A percentile compares a stretch with the other conserved stretches of the same genome.
Evolutionary conservation across 768 basidiomycete species (phyloP).

Genomic region (Boletales sp.): DNA sequence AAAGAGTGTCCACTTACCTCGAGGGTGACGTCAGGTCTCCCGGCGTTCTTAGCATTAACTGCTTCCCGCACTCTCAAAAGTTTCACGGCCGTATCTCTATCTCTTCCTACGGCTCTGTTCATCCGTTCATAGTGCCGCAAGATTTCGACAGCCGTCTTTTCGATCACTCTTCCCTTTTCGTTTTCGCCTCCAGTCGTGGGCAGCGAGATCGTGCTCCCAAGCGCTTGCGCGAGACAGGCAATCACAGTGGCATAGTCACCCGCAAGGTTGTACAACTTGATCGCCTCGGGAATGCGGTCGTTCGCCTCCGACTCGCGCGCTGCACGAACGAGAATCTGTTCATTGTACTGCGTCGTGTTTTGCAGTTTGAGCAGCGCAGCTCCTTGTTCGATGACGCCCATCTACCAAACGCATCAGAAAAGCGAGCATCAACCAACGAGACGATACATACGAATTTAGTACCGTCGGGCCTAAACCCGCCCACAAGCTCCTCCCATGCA

Average conservation of each 20-base stretch:
- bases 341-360: constrained; percentile 66
- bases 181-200: constrained; percentile 45
- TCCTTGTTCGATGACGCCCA: constrained; percentile 84
- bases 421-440: too few relatives aligned
- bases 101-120: too few relatives aligned
- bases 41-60: too few relatives aligned
- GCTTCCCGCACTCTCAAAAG: too few relatives aligned
- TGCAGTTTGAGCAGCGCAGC: constrained; percentile 71
- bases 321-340: constrained; percentile 77
- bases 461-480: constrained; percentile 88
- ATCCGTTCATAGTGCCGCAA: constrained; percentile 76
- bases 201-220: constrained; percentile 78
- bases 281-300: constrained; percentile 83
- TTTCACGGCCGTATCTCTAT: too few relatives aligned
- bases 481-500: constrained; percentile 91
- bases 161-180: constrained; percentile 64
- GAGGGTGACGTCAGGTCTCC: constrained; percentile 70
- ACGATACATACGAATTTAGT: constrained; percentile 70
- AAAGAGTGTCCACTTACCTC: constrained; percentile 52
- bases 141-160: constrained; percentile 74
- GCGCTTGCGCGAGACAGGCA: constrained; percentile 78
- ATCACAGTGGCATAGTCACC: constrained; percentile 88
- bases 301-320: constrained; percentile 82
- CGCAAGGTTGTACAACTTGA: constrained; percentile 94
- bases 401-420: constrained; percentile 54